phyloP scores from a whole-genome alignment of 495 filamentous ascomycete genomes.

The Penicillium herquei region DNA sequence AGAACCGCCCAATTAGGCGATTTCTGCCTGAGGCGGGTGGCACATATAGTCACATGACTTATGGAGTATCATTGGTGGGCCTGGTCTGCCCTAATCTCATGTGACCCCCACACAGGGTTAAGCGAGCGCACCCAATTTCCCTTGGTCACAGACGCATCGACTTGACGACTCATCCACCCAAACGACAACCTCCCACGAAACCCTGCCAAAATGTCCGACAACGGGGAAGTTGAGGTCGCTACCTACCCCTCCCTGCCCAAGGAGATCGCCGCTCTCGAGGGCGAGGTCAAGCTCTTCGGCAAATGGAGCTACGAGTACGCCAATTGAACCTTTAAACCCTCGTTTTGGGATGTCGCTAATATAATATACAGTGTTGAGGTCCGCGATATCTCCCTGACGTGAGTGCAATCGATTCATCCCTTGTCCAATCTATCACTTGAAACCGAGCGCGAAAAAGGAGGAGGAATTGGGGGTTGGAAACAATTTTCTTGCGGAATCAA shows the following conservation, averaged over 20 bases:
- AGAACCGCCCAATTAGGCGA: background rate
- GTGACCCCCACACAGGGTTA: conserved; percentile 33
- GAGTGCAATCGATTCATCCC: conserved; percentile 45
- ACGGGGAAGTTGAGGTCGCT: conserved; percentile 89
- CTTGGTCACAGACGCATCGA: conserved; percentile 2
- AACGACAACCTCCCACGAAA: conserved; percentile 44
- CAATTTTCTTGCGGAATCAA: conserved; percentile 6
- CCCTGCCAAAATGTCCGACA: conserved; percentile 84
- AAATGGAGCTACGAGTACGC: conserved; percentile 82
- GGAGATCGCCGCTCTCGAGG: conserved; percentile 87
- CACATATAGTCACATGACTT: background rate
- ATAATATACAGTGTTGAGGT: conserved; percentile 70
- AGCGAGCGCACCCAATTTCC: conserved; percentile 49
- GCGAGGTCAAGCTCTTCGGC: conserved; percentile 96
- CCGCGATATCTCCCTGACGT: conserved; percentile 99
- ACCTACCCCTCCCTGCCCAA: conserved; percentile 82
- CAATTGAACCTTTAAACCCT: background rate
- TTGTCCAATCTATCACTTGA: conserved; percentile 8
- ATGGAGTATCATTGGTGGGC: conserved; percentile 1
- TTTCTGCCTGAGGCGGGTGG: background rate
- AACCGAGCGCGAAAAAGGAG: conserved; percentile 15
- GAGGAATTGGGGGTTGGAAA: conserved; percentile 9
- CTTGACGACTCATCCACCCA: conserved; percentile 31
- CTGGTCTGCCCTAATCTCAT: conserved; percentile 39
- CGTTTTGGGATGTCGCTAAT: background rate